These are phyloP conservation scores for Saccharomyces uvarum DNA, from an alignment of 1,139 yeast genomes.

Conservation along the genomic window DNA sequence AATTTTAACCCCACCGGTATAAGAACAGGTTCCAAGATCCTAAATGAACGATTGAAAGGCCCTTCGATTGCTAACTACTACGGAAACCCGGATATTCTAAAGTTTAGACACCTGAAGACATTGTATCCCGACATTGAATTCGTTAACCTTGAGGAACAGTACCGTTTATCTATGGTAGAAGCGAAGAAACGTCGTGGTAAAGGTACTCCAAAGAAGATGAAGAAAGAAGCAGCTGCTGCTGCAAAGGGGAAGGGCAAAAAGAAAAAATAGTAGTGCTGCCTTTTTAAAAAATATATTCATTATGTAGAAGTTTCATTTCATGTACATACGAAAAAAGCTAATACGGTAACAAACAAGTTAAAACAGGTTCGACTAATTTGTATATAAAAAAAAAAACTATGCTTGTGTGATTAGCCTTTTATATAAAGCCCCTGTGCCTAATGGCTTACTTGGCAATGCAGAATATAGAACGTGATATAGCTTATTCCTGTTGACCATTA, in stretches of 20 bases:
- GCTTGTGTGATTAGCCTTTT: conserved; percentile 8
- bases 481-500: conserved; percentile 40
- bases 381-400: background rate
- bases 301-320: background rate
- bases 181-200: conserved; percentile 79
- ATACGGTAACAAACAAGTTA: background rate
- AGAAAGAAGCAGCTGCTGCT: conserved; percentile 32
- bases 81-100: conserved; percentile 66
- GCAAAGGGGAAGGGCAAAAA: conserved; percentile 32
- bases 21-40: conserved; percentile 72
- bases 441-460: conserved; percentile 39
- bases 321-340: conserved; percentile 6
- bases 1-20: conserved; percentile 59
- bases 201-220: conserved; percentile 83
- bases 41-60: conserved; percentile 69
- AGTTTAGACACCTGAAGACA: conserved; percentile 50
- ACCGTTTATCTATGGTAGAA: conserved; percentile 56
- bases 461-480: conserved; percentile 44
- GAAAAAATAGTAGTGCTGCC: conserved; percentile 23
- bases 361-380: background rate
- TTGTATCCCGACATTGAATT: conserved; percentile 53
- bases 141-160: conserved; percentile 66
- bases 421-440: conserved; percentile 26
- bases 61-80: conserved; percentile 65
- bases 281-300: background rate